Percentiles rank a stretch among this genome's conserved stretches.
Evolutionary conservation across 2,329 filamentous ascomycete genomes (phyloP).

Genomic region (Fusarium tuaranense): DNA sequence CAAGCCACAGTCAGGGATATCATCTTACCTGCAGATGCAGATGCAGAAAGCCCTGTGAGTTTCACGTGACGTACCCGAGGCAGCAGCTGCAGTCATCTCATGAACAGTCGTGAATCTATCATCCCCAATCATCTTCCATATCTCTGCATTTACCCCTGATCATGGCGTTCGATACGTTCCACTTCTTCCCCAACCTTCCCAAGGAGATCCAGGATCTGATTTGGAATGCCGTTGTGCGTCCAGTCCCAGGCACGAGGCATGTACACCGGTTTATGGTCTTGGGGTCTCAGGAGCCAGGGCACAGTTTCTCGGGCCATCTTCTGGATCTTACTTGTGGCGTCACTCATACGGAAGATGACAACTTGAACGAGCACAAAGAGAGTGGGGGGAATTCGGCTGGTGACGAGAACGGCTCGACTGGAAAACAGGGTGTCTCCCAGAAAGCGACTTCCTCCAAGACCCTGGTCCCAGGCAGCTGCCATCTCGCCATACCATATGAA

Average conservation of each 20-base stretch:
- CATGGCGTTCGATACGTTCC: constrained; percentile 12
- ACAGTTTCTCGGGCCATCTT: not conserved
- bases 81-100: not conserved
- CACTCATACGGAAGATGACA: not conserved
- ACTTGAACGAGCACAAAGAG: not conserved
- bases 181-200: constrained; percentile 4
- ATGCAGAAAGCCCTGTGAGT: not conserved
- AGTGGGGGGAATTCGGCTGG: not conserved
- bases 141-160: not conserved
- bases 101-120: not conserved
- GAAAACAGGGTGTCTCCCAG: not conserved
- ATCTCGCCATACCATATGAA: constrained; percentile 12
- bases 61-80: not conserved
- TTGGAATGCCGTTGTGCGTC: constrained; percentile 26
- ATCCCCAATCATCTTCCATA: not conserved
- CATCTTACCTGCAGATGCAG: not conserved
- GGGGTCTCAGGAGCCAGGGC: not conserved
- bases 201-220: constrained; percentile 22
- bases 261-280: constrained; percentile 26
- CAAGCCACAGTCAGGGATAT: not conserved
- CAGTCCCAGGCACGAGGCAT: constrained; percentile 1
- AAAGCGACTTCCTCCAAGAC: not conserved
- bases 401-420: not conserved
- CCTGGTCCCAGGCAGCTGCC: not conserved
- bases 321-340: not conserved